phyloP scores from a whole-genome alignment of 352 stramenopile species.

The Chrysophaeum taylorii region DNA sequence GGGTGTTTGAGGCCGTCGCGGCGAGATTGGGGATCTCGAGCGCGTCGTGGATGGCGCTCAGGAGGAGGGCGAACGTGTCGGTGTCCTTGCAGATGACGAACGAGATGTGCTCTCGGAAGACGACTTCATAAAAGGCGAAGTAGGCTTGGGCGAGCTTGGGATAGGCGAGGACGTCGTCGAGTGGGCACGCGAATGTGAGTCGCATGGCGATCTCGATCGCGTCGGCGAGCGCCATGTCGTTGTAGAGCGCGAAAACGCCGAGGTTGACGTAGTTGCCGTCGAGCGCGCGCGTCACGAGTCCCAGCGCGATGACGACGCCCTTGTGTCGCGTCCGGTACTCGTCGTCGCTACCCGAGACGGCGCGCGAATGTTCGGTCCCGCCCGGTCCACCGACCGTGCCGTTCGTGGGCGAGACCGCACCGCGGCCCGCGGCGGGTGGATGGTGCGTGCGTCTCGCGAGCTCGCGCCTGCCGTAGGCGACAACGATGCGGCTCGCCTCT shows the following conservation, averaged over 20 bases:
- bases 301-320: slow-evolving; percentile 82
- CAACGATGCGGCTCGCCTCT: slow-evolving; percentile 83
- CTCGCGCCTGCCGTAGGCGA: slow-evolving; percentile 78
- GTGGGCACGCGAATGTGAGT: slow-evolving; percentile 82
- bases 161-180: slow-evolving; percentile 89
- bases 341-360: slow-evolving; percentile 35
- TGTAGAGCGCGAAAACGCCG: slow-evolving; percentile 96
- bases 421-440: background rate
- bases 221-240: slow-evolving; percentile 80
- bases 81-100: slow-evolving; percentile 80
- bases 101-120: slow-evolving; percentile 93
- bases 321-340: slow-evolving; percentile 95
- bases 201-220: slow-evolving; percentile 85
- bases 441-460: slow-evolving; percentile 33
- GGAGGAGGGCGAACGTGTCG: slow-evolving; percentile 84
- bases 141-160: slow-evolving; percentile 95
- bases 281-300: slow-evolving; percentile 67
- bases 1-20: slow-evolving; percentile 80
- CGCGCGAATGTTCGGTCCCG: background rate
- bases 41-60: slow-evolving; percentile 76
- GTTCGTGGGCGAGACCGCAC: background rate
- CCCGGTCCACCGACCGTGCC: too few relatives aligned
- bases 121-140: slow-evolving; percentile 93
- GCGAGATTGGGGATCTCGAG: slow-evolving; percentile 67
- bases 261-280: slow-evolving; percentile 96